Evolutionary conservation across 352 stramenopile genomes (phyloP), one percentile per base, ranked within the genome.

Genomic region (Phytopythium delawarense): DNA sequence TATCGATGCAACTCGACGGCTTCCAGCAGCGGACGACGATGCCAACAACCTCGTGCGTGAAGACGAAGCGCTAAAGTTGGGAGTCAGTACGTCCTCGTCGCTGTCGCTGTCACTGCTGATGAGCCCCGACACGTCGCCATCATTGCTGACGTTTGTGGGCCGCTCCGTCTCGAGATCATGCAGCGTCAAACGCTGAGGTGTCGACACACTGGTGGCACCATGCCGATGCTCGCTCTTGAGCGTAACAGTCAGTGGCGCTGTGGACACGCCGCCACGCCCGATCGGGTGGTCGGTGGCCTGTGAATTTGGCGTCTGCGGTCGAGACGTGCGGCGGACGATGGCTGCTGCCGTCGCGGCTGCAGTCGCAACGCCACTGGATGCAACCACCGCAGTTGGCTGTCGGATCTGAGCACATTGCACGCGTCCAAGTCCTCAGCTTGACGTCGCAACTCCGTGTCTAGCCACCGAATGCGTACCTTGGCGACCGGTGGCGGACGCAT

Each of bases 81-180:
- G 84, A 9, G 74, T 63, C 0, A 91, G 64, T 20, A 89, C 72
- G 25, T 88, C 79, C 25, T 91, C 79, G 45, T 91, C 81, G 57
- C 65, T 88, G 32, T 91, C 82, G 52, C 78, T 90, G 63, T 93
- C 84, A 44, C 84, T 93, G 63, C 78, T 90, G 62, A 92, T 91
- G 48, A 92, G 76, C 16, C 75, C 75, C 28, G 84, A 92, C 12
- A 91, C 82, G 59, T 91, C 79, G 1, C 81, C 81, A 32, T 87
- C 70, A 34, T 83, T 76, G 35, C 68, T 70, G 40, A 65, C 65
- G 0, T 2, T n/a, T 9, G 28, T 18, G 23, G 20, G 39, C 18
- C 37, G 39, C 7, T 57, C 51, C 8, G 20, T 42, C 11, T 13
- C 21, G 18, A 54, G 48, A 16, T 54, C 48, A 11, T 20, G 12